Evolutionary conservation across 2,329 filamentous ascomycete species (phyloP).

Genomic region (Botryotinia calthae): DNA sequence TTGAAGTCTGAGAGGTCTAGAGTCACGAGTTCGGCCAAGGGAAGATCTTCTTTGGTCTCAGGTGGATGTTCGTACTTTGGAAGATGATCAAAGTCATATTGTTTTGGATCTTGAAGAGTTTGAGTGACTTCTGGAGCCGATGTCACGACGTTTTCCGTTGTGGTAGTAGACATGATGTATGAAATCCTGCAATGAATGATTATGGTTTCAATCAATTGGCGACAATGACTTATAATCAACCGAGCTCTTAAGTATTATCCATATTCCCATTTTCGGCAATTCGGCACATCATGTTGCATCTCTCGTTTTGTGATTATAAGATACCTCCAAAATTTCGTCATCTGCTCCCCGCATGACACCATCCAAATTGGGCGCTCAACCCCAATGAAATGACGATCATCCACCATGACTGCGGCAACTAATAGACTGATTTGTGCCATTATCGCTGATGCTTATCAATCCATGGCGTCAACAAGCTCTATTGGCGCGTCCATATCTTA

Average conservation of each 20-base stretch:
- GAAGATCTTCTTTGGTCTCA: conserved; percentile 45
- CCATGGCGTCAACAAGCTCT: no score
- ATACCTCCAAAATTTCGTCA: conserved; percentile 23
- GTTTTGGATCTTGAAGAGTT: conserved; percentile 25
- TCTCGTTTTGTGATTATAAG: background rate
- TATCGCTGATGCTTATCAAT: background rate
- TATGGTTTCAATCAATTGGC: background rate
- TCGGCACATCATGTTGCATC: background rate
- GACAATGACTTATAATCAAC: background rate
- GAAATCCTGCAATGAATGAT: background rate
- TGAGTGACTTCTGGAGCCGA: background rate
- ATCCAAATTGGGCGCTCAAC: conserved; percentile 18
- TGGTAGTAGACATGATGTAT: conserved; percentile 26
- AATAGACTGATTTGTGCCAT: background rate
- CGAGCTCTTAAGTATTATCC: background rate
- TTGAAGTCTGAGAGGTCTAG: conserved; percentile 51
- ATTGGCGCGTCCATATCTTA: background rate
- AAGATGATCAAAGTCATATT: conserved; percentile 36
- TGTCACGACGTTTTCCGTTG: conserved; percentile 22
- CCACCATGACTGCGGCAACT: background rate
- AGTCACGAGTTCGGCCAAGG: conserved; percentile 54
- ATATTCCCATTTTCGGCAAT: background rate
- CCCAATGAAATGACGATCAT: background rate
- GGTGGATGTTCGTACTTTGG: conserved; percentile 46
- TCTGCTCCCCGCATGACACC: conserved; percentile 28